These are phyloP conservation scores for Bipolaris cookei DNA, from an alignment of 2,329 filamentous ascomycete genomes.

Conservation along the genomic window DNA sequence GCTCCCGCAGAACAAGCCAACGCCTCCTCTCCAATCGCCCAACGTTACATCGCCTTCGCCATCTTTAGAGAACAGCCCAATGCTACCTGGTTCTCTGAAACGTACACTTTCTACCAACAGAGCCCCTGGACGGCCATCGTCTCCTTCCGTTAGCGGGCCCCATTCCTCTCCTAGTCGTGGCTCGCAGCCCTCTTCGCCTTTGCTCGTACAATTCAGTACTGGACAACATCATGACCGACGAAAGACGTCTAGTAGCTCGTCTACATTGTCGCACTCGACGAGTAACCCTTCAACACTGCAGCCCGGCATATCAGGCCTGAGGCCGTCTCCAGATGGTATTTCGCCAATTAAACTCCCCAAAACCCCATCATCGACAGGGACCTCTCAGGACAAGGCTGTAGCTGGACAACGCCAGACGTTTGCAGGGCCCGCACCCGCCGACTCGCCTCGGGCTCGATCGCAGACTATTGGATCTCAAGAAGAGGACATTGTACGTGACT, in stretches of 20 bases:
- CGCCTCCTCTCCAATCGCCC: conserved; percentile 51
- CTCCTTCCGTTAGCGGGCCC: conserved; percentile 80
- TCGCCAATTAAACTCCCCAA: conserved; percentile 61
- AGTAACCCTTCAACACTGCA: conserved; percentile 66
- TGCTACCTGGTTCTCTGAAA: conserved; percentile 79
- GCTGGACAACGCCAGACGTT: conserved; percentile 45
- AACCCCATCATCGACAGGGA: conserved; percentile 52
- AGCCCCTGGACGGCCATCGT: conserved; percentile 73
- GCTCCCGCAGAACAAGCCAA: conserved; percentile 66
- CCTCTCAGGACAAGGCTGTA: conserved; percentile 51
- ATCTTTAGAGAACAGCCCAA: conserved; percentile 82
- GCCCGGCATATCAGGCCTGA: conserved; percentile 62
- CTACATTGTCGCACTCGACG: conserved; percentile 80
- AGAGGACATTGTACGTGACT: conserved; percentile 75
- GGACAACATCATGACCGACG: conserved; percentile 81
- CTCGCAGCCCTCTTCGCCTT: conserved; percentile 83
- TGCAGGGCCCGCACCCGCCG: conserved; percentile 36
- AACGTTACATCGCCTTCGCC: conserved; percentile 62
- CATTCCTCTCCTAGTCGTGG: conserved; percentile 87
- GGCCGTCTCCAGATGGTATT: conserved; percentile 59
- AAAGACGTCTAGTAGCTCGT: conserved; percentile 91
- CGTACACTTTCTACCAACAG: conserved; percentile 84
- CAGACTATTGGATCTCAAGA: conserved; percentile 95
- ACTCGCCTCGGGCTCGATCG: conserved; percentile 74
- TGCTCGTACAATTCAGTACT: conserved; percentile 96